Evolutionary conservation across 768 basidiomycete species (phyloP), one percentile per base, ranked within the genome.

Genomic region (Dendrothele bispora): DNA sequence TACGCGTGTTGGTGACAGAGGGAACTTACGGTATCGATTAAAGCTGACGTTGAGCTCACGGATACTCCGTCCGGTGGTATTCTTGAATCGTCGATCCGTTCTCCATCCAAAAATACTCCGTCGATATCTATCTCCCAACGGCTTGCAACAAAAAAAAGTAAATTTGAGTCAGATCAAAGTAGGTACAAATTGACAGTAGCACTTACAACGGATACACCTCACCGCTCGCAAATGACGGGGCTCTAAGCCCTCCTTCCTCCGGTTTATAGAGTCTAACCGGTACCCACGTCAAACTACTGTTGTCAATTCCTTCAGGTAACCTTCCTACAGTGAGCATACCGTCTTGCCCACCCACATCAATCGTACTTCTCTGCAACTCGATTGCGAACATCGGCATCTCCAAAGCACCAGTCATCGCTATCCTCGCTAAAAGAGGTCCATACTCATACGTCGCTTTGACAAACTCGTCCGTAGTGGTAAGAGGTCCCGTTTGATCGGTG

Each of bases 91-190:
- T 74, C 58, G 8, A 88, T 61, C 56, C 69, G 70, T 49, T 73
- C 51, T 12, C 82, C 84, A 52, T 88, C 79, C 28, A 88, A 68
- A 58, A 71, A 87, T 6, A 88, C 83, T 35, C 73, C 80, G 36
- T 85, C 85, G 5, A 88, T 55, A 3, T 79, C 74, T 21, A 87
- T 74, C 58, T 88, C 86, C 86, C 86, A 88, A 10, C 74, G 72
- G 49, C 69, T 70, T n/a, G n/a, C n/a, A n/a, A 34, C 12, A n/a
- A n/a, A n/a, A n/a, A n/a, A n/a, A n/a, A n/a, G n/a, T n/a, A n/a
- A n/a, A n/a, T n/a, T n/a, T n/a, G n/a, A n/a, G n/a, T n/a, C n/a
- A n/a, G n/a, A n/a, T n/a, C n/a, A n/a, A n/a, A n/a, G n/a, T n/a
- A n/a, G n/a, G n/a, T n/a, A n/a, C n/a, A n/a, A n/a, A n/a, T n/a